Base-by-base conservation (phyloP, 2,329 filamentous ascomycete genomes). In the Thelonectria olida region DNA sequence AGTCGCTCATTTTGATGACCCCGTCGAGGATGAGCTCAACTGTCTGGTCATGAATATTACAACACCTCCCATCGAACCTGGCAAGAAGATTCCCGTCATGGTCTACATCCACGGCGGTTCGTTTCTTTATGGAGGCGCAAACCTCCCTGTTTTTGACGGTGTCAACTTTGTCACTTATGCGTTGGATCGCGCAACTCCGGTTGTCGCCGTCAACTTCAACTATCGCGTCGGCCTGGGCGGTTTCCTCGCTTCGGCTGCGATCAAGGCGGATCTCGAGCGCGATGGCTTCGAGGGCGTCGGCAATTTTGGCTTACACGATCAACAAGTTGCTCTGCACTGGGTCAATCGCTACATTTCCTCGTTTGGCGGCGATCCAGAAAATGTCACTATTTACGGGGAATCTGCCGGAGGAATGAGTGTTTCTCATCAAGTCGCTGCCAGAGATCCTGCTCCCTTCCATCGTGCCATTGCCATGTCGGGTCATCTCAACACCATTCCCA, bases 81-180 rank as follows among this genome's bases (percentile, higher is more conserved):
- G 13, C 4, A 12, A n/a, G 1, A 53, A 42, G 10, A 9, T 54
- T 4, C 64, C 64, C 0, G 55, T 63, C 2, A 65, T 65, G 62
- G 62, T 66, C 0, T 66, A 60, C 13, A 63, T 66, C 13, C 62
- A 65, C 4, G 64, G 64, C 0, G 62, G 64, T 5, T 65, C 64
- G 1, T 60, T 66, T 28, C 52, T 66, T 5, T 63, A 54, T 15
- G 64, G 64, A 0, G 62, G 51, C 20, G 52, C 62, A 2, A 63
- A 59, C 7, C 53, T 19, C 27, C 45, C 51, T 7, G 56, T 61
- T n/a, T 63, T 60, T 23, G 61, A 63, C 36, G 17, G 50, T 3
- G 61, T 63, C 10, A 63, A 61, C 41, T 53, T 61, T n/a, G 57
- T 61, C 20, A 60, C 56, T 2, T 56, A 63, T n/a, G 47, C 61